Percentiles rank a stretch among this genome's conserved stretches.
Conservation (phyloP, 1,284 basidiomycete species). For the Apiotrichum brassicae region DNA sequence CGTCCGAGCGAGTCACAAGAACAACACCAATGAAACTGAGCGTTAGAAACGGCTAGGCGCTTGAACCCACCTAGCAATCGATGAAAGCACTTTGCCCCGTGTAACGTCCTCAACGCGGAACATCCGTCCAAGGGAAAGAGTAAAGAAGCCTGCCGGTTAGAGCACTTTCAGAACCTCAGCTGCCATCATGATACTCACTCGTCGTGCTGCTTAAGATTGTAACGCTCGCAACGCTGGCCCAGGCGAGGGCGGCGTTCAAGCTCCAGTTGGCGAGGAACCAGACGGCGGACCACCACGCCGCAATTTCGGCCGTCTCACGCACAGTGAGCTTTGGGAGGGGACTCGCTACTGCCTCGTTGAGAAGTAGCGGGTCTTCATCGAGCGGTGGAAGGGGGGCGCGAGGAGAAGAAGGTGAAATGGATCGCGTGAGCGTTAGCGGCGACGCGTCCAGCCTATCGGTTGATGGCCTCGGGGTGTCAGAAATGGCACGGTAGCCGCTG, state of each 20-base stretch:
- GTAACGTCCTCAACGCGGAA: slow-evolving; percentile 77
- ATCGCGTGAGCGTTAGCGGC: slow-evolving; percentile 2
- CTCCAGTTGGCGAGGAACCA: slow-evolving; percentile 93
- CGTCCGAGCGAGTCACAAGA: slow-evolving; percentile 77
- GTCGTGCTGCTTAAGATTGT: slow-evolving; percentile 84
- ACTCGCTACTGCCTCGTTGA: not conserved
- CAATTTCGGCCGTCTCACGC: slow-evolving; percentile 67
- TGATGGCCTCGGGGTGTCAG: not conserved
- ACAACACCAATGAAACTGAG: slow-evolving; percentile 74
- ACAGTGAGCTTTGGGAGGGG: slow-evolving; percentile 52
- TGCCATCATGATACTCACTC: slow-evolving; percentile 53
- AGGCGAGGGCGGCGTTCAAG: slow-evolving; percentile 70
- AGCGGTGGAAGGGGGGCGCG: slow-evolving; percentile 20
- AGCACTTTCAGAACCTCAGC: not conserved
- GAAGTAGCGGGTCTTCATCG: not conserved
- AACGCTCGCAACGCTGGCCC: slow-evolving; percentile 83
- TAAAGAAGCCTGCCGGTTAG: slow-evolving; percentile 95
- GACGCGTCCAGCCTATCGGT: not conserved
- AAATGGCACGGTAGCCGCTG: not conserved
- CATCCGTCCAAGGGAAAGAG: slow-evolving; percentile 74
- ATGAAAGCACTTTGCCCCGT: slow-evolving; percentile 68
- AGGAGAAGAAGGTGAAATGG: slow-evolving; percentile 12
- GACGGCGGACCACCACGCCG: slow-evolving; percentile 68
- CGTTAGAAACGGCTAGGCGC: too few relatives aligned
- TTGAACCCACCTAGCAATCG: slow-evolving; percentile 50